Evolutionary conservation across 805 yeast species (phyloP).

Genomic region (Alloascoidea hylecoeti): DNA sequence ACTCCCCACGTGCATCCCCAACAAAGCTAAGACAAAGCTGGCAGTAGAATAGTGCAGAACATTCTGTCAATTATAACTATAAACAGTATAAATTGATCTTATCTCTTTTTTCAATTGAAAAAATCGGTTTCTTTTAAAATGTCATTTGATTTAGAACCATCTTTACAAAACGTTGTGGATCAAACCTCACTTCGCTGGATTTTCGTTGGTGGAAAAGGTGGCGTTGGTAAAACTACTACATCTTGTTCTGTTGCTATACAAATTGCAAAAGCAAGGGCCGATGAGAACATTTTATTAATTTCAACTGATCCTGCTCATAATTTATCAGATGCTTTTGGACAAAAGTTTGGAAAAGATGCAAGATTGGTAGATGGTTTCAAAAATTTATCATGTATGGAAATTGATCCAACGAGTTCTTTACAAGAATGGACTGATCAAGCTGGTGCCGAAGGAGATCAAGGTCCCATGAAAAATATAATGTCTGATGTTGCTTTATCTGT

Average conservation of each 20-base stretch:
- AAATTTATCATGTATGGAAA: conserved; percentile 94
- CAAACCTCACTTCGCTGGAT: conserved; percentile 71
- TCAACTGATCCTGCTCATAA: conserved; percentile 99
- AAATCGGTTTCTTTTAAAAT: no score
- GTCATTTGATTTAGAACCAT: conserved; percentile 20
- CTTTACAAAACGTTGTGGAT: conserved; percentile 24
- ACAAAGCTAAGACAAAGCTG: neutral
- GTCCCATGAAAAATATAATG: conserved; percentile 63
- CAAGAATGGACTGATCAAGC: conserved; percentile 63
- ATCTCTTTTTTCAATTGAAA: no score
- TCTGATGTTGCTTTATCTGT: conserved; percentile 87
- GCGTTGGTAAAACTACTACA: conserved; percentile 97
- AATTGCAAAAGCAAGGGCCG: conserved; percentile 71
- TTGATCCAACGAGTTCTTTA: conserved; percentile 90
- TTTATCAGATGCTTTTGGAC: conserved; percentile 95
- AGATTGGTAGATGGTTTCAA: conserved; percentile 79
- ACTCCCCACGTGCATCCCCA: neutral
- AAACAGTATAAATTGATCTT: neutral
- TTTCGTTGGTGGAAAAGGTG: conserved; percentile 99
- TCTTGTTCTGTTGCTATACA: conserved; percentile 93
- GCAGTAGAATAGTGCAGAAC: neutral
- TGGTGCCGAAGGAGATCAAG: conserved; percentile 25
- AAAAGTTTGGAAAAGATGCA: conserved; percentile 95
- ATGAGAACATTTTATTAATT: conserved; percentile 71
- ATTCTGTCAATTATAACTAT: neutral